Evolutionary conservation across 148 eudicot genomes (phyloP), one percentile per base, ranked within the genome.

Genomic region (Camellia lanceoleosa): DNA sequence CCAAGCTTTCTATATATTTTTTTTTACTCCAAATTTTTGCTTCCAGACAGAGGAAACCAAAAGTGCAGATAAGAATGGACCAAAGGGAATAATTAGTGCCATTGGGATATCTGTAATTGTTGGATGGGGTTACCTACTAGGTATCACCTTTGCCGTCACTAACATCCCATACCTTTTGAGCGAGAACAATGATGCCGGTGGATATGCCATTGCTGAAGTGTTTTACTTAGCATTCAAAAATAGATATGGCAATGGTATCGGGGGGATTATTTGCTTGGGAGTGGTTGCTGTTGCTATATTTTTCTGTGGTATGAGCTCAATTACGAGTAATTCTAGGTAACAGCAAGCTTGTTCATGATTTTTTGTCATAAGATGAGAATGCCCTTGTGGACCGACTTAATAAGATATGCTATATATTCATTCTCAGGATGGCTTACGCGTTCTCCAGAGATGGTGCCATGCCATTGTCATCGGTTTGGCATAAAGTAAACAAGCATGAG

Each of bases 361-460:
- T 74, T 52, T 16, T n/a, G 69, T 82, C 6, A 30, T 10, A 61
- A 19, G 60, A 20, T n/a, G 5, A 15, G 38, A 72, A 4, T 30
- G 18, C 67, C 55, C 7, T 55, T 14, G 7, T 51, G 56, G 13
- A 49, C 41, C 5, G 0, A n/a, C 44, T 59, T 46, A 61, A 74
- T 30, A 30, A 30, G 38, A 30, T 20, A 5, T 71, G 73, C 20
- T 23, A 47, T 14, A 68, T 70, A 11, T 71, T 54, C 30, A 2
- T 66, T 63, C 56, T 15, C 85, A 92, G 99, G 90, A 96, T 96
- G 99, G 97, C 88, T 59, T 96, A 92, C 83, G 98, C 99, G 58
- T 96, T 96, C 90, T 96, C 98, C 30, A 88, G 99, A 88, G 99
- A 96, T 83, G 99, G 99, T 15, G 98, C 99, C 19, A 92, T 96